Percentiles rank a stretch among this genome's conserved stretches.
Conservation (phyloP, 2,329 filamentous ascomycete genomes). For the Botrytis byssoidea region DNA sequence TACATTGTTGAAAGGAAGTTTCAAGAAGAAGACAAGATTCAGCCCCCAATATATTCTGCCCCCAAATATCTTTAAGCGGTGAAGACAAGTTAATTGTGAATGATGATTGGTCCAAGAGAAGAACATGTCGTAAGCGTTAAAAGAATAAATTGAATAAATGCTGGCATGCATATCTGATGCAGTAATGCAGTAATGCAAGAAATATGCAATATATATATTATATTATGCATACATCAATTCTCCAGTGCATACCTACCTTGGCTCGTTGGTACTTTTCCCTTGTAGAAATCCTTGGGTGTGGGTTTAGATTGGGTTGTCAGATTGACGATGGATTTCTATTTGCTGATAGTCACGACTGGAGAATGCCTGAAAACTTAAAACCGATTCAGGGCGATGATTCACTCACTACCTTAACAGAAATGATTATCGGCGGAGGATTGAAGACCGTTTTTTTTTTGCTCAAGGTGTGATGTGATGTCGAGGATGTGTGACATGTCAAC, state of each 20-base stretch:
- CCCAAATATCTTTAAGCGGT: neutral
- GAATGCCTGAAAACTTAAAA: neutral
- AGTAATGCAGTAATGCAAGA: slow-evolving; percentile 1
- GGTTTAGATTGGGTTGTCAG: neutral
- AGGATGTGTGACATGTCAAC: neutral
- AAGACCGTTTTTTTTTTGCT: neutral
- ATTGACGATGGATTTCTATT: neutral
- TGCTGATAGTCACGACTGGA: neutral
- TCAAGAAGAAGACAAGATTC: neutral
- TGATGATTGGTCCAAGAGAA: neutral
- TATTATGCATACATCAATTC: neutral
- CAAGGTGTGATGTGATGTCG: neutral
- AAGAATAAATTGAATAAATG: neutral
- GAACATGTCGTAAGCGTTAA: neutral
- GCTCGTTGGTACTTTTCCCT: neutral
- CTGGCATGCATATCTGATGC: neutral
- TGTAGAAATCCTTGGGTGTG: neutral
- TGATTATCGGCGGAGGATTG: neutral
- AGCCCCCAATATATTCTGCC: slow-evolving; percentile 4
- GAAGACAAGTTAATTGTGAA: neutral
- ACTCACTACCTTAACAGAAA: neutral
- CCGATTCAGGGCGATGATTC: neutral
- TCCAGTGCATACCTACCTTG: neutral
- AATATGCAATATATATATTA: neutral
- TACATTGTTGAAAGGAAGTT: neutral